phyloP scores from a whole-genome alignment of 305 asterid species.

The Solanum hybrid region DNA sequence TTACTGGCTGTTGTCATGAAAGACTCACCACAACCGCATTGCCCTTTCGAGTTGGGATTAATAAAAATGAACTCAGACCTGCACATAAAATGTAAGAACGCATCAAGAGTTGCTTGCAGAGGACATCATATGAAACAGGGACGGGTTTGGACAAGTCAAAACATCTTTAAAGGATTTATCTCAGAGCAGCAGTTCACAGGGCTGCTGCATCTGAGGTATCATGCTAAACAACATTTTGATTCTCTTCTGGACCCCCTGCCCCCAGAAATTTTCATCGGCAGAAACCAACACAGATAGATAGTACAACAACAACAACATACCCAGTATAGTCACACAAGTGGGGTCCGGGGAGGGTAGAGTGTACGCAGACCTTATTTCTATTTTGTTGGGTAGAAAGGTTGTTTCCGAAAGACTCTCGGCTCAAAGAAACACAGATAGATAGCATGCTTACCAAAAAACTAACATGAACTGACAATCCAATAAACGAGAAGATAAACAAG shows the following conservation, averaged over 20 bases:
- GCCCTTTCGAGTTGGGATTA: slow-evolving; percentile 15
- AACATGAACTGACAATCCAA: neutral
- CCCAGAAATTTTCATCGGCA: neutral
- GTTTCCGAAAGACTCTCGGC: neutral
- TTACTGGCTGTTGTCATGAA: slow-evolving; percentile 10
- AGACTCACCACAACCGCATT: slow-evolving; percentile 17
- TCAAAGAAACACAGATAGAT: neutral
- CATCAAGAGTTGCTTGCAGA: neutral
- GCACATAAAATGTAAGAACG: neutral
- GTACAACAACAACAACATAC: neutral
- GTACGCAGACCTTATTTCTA: neutral
- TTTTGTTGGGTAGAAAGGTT: neutral
- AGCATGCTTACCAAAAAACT: neutral
- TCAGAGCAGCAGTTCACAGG: neutral
- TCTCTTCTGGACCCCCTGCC: neutral
- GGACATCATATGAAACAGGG: neutral
- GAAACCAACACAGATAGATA: neutral
- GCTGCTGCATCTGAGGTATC: neutral
- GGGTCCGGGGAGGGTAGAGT: neutral
- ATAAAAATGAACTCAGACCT: slow-evolving; percentile 15
- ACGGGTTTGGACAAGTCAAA: neutral
- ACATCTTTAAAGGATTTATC: neutral
- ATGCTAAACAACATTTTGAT: neutral
- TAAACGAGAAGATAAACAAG: neutral
- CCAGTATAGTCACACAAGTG: neutral